Conservation (phyloP, 2,329 filamentous ascomycete genomes). For the Eurotiales sp. region DNA sequence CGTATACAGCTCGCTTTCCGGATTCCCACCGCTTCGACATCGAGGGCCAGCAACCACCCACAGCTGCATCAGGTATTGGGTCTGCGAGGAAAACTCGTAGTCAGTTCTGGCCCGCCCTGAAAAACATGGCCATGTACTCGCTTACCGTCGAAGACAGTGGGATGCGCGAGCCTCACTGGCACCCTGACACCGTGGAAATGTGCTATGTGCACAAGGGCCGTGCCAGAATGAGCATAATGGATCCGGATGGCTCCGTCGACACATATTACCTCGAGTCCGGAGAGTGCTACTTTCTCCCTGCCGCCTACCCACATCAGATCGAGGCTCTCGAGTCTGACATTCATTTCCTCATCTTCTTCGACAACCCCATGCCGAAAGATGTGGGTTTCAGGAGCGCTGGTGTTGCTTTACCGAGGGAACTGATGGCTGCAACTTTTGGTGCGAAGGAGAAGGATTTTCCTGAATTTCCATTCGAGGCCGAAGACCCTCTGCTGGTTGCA, state of each 20-base stretch:
- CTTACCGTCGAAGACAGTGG: neutral
- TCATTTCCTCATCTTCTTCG: neutral
- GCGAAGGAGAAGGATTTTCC: neutral
- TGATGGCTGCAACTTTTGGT: neutral
- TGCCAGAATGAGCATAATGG: neutral
- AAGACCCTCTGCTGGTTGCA: neutral
- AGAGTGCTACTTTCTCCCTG: neutral
- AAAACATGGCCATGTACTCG: neutral
- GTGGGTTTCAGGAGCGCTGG: neutral
- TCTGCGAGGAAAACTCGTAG: neutral
- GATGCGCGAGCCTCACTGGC: neutral
- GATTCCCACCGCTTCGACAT: neutral
- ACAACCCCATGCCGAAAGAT: neutral
- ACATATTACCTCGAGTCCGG: neutral
- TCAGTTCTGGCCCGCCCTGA: neutral
- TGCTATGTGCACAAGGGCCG: neutral
- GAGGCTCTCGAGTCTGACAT: neutral
- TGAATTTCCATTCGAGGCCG: neutral
- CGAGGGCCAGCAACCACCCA: neutral
- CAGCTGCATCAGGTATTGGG: neutral
- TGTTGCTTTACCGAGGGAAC: neutral
- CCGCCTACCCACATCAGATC: neutral
- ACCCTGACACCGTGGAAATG: neutral
- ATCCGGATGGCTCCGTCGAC: neutral
- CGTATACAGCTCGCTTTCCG: neutral